A percentile compares a stretch with the other conserved stretches of the same genome.
Evolutionary conservation across 345 rosid species (phyloP).

Genomic region (Anastatica hierochuntica): DNA sequence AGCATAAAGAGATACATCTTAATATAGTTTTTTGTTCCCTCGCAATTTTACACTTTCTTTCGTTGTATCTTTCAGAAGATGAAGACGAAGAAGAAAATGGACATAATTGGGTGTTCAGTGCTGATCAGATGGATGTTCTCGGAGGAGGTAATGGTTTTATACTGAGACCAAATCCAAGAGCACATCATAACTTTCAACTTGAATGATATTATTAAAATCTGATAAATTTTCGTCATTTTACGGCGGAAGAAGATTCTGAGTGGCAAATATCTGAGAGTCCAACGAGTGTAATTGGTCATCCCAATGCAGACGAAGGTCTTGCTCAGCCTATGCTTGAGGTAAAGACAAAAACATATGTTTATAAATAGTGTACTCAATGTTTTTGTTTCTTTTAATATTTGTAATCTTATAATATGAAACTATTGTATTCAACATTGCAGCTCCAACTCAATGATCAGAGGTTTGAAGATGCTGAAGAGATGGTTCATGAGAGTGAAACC

Average conservation of each 20-base stretch:
- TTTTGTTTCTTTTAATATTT: too few relatives aligned
- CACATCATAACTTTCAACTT: too few relatives aligned
- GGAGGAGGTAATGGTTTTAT: conserved; percentile 41
- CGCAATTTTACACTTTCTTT: neutral
- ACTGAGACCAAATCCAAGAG: neutral
- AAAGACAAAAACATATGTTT: neutral
- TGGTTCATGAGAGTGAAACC: conserved; percentile 36
- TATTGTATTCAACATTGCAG: conserved; percentile 29
- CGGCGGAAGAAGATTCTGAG: conserved; percentile 45
- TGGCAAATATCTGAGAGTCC: conserved; percentile 43
- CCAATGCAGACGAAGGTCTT: conserved; percentile 69
- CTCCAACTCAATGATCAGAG: conserved; percentile 77
- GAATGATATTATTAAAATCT: too few relatives aligned
- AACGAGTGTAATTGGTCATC: conserved; percentile 59
- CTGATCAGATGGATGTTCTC: conserved; percentile 47
- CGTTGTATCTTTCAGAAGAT: conserved; percentile 16
- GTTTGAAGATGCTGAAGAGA: conserved; percentile 93
- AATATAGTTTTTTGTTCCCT: neutral
- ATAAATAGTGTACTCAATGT: too few relatives aligned
- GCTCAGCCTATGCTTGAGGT: conserved; percentile 68
- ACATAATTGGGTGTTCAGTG: conserved; percentile 73
- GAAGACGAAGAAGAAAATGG: conserved; percentile 36
- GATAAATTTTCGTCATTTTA: too few relatives aligned
- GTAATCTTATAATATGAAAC: too few relatives aligned
- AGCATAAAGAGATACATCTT: neutral